Conservation (phyloP, 2,329 filamentous ascomycete species). For the Talaromyces sp. region DNA sequence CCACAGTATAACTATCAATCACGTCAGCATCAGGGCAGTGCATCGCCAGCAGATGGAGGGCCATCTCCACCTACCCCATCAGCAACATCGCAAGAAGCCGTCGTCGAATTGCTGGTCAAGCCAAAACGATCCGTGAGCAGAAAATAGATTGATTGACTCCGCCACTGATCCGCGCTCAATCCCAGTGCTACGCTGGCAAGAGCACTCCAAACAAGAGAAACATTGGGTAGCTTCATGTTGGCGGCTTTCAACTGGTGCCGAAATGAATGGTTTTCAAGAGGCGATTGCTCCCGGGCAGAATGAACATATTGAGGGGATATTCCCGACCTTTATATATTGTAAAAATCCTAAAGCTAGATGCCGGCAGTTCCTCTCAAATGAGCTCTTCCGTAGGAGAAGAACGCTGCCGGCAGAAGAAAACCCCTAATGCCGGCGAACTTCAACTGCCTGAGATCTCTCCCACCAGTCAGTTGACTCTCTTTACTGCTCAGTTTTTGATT, state of each 20-base stretch:
- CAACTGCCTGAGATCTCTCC: not conserved
- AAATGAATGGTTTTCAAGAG: not conserved
- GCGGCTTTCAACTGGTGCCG: not conserved
- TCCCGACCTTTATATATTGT: not conserved
- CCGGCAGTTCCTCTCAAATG: not conserved
- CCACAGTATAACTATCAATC: slow-evolving; percentile 39
- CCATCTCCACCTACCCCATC: slow-evolving; percentile 21
- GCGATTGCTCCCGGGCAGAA: not conserved
- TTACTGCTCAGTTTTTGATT: not conserved
- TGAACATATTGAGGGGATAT: not conserved
- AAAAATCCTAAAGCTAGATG: not conserved
- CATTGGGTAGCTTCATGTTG: not conserved
- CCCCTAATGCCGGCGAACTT: not conserved
- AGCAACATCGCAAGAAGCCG: slow-evolving; percentile 30
- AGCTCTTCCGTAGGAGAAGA: not conserved
- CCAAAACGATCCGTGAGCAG: slow-evolving; percentile 45
- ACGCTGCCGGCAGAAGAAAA: not conserved
- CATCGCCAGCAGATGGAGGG: not conserved
- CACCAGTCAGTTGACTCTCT: not conserved
- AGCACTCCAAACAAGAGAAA: not conserved
- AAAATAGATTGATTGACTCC: slow-evolving; percentile 45
- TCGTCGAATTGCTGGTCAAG: slow-evolving; percentile 37
- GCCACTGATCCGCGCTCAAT: slow-evolving; percentile 33
- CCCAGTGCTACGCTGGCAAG: slow-evolving; percentile 6
- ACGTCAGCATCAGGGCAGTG: not conserved